These are phyloP conservation scores for Peziza echinospora DNA, from an alignment of 495 filamentous ascomycete species.

Conservation along the genomic window DNA sequence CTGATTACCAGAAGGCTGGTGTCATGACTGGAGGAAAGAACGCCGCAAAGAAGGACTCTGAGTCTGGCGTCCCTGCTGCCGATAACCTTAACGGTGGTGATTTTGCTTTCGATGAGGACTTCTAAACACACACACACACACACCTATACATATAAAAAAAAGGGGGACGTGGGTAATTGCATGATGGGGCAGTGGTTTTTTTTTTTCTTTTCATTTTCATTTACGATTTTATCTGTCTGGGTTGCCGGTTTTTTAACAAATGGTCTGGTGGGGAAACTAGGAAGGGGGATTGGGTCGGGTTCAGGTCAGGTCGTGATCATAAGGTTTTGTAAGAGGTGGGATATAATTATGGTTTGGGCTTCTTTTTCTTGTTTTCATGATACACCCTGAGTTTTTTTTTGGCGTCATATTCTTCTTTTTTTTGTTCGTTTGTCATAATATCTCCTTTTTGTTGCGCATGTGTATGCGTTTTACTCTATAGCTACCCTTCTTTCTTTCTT, in stretches of 20 bases:
- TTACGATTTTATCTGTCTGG: background rate
- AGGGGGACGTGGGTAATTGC: background rate
- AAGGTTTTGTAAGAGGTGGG: background rate
- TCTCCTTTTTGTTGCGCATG: no score
- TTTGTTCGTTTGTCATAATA: background rate
- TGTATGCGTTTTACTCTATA: no score
- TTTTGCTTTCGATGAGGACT: conserved; percentile 92
- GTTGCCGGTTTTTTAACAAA: background rate
- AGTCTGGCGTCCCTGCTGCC: conserved; percentile 28
- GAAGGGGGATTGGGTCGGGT: background rate
- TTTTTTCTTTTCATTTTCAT: background rate
- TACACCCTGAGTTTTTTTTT: background rate
- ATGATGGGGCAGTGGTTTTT: no score
- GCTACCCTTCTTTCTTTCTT: background rate
- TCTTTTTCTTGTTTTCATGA: background rate
- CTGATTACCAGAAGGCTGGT: conserved; percentile 98
- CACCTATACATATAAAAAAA: background rate
- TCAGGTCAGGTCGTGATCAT: background rate
- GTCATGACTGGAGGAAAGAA: conserved; percentile 93
- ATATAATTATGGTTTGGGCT: background rate
- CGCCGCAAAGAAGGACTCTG: conserved; percentile 42
- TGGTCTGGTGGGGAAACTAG: background rate
- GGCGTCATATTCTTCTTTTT: background rate
- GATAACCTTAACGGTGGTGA: conserved; percentile 44
- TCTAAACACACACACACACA: conserved; percentile 46